Percentiles rank a stretch among this genome's conserved stretches.
Evolutionary conservation across 768 basidiomycete genomes (phyloP).

Genomic region (Agaricus blazei): DNA sequence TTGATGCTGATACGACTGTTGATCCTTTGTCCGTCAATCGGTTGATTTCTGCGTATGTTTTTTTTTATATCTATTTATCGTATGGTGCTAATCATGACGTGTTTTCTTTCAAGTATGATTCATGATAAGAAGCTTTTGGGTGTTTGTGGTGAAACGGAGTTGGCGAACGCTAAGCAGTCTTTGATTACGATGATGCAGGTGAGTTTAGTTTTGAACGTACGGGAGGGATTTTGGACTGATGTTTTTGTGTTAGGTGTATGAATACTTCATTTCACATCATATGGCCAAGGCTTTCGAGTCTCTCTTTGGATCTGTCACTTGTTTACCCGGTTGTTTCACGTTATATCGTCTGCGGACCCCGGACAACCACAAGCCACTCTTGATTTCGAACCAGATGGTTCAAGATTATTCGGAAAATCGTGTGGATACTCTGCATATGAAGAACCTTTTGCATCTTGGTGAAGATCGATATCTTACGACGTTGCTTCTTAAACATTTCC

Average conservation of each 20-base stretch:
- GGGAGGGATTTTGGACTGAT: background rate
- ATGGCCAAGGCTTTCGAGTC: slow-evolving; percentile 98
- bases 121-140: slow-evolving; percentile 94
- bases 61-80: background rate
- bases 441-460: slow-evolving; percentile 95
- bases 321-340: slow-evolving; percentile 98
- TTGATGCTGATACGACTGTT: slow-evolving; percentile 95
- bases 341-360: slow-evolving; percentile 92
- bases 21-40: slow-evolving; percentile 84
- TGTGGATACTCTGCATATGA: slow-evolving; percentile 97
- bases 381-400: slow-evolving; percentile 88
- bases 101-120: slow-evolving; percentile 64
- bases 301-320: slow-evolving; percentile 96
- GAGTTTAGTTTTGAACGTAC: slow-evolving; percentile 9
- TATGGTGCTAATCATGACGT: slow-evolving; percentile 2
- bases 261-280: slow-evolving; percentile 99
- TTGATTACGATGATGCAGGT: slow-evolving; percentile 97
- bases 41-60: slow-evolving; percentile 84
- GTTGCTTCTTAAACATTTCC: slow-evolving; percentile 92
- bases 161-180: slow-evolving; percentile 92
- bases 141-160: slow-evolving; percentile 91
- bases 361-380: slow-evolving; percentile 91
- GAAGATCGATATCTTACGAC: slow-evolving; percentile 99
- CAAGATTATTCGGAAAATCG: slow-evolving; percentile 94
- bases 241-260: slow-evolving; percentile 66